phyloP scores from a whole-genome alignment of 2,329 filamentous ascomycete species.

The Septoria petroselini region DNA sequence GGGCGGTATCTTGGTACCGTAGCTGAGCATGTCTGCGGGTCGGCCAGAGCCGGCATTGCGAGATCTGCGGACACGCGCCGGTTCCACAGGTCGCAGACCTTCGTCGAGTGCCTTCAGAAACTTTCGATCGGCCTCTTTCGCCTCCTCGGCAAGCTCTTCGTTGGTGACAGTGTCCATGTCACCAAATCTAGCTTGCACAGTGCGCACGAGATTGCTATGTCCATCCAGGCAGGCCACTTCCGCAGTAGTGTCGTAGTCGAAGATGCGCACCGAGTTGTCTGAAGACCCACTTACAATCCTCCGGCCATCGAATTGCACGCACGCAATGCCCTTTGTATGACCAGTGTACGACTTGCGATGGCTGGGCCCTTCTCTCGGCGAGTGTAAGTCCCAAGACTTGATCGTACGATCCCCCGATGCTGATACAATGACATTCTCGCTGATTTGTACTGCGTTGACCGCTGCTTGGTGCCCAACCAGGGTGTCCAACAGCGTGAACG shows the following conservation, averaged over 20 bases:
- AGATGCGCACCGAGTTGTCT: slow-evolving; percentile 93
- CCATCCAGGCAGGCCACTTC: slow-evolving; percentile 85
- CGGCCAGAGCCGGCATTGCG: slow-evolving; percentile 69
- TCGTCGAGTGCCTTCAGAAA: slow-evolving; percentile 61
- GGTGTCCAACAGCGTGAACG: slow-evolving; percentile 74
- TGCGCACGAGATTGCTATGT: slow-evolving; percentile 82
- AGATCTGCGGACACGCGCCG: slow-evolving; percentile 35
- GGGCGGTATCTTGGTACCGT: slow-evolving; percentile 82
- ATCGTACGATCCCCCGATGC: slow-evolving; percentile 91
- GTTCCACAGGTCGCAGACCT: slow-evolving; percentile 41
- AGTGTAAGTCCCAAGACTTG: slow-evolving; percentile 91
- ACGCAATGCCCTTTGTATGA: slow-evolving; percentile 93
- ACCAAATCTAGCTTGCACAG: slow-evolving; percentile 90
- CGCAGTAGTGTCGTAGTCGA: slow-evolving; percentile 78
- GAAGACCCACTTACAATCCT: slow-evolving; percentile 94
- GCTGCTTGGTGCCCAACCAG: slow-evolving; percentile 84
- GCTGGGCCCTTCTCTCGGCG: slow-evolving; percentile 50
- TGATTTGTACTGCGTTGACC: slow-evolving; percentile 92
- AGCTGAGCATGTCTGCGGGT: slow-evolving; percentile 72
- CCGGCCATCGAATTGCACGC: slow-evolving; percentile 91
- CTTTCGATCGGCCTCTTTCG: slow-evolving; percentile 66
- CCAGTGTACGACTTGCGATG: slow-evolving; percentile 64
- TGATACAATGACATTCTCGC: slow-evolving; percentile 82
- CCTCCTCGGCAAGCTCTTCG: slow-evolving; percentile 69
- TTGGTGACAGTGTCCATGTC: slow-evolving; percentile 73